phyloP scores from a whole-genome alignment of 352 stramenopile species.

The Pythium insidiosum region DNA sequence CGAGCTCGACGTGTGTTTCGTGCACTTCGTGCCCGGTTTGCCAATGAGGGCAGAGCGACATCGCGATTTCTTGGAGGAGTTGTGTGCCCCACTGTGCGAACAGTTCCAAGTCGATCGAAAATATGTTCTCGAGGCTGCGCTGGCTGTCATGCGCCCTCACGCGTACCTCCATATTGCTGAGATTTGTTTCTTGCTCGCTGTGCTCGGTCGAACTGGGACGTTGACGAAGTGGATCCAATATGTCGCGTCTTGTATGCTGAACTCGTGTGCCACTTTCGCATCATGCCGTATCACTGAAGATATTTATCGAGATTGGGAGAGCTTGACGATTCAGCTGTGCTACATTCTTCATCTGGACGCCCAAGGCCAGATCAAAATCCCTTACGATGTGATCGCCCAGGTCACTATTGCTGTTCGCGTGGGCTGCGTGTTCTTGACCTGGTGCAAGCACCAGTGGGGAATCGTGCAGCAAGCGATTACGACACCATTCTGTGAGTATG shows the following conservation, averaged over 20 bases:
- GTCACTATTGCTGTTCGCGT: constrained; percentile 64
- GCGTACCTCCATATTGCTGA: constrained; percentile 78
- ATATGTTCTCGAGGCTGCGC: constrained; percentile 70
- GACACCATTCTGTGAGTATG: constrained; percentile 41
- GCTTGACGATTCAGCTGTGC: constrained; percentile 73
- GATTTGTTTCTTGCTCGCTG: constrained; percentile 68
- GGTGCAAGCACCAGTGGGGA: constrained; percentile 50
- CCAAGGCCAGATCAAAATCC: constrained; percentile 43
- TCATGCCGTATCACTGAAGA: constrained; percentile 68
- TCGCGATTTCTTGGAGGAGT: constrained; percentile 55
- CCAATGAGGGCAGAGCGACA: constrained; percentile 28
- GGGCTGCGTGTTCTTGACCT: constrained; percentile 66
- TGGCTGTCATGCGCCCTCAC: constrained; percentile 75
- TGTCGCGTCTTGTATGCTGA: constrained; percentile 69
- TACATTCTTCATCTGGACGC: constrained; percentile 66
- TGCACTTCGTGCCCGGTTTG: constrained; percentile 16
- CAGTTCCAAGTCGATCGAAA: constrained; percentile 76
- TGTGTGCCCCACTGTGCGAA: constrained; percentile 61
- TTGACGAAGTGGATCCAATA: constrained; percentile 80
- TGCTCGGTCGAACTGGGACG: constrained; percentile 38
- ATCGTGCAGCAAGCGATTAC: constrained; percentile 60
- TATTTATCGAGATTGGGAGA: constrained; percentile 78
- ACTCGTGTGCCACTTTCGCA: constrained; percentile 71
- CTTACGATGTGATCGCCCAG: constrained; percentile 37
- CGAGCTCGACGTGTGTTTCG: constrained; percentile 43